phyloP scores from a whole-genome alignment of 2,329 filamentous ascomycete species.

The Aspergillus sp. region DNA sequence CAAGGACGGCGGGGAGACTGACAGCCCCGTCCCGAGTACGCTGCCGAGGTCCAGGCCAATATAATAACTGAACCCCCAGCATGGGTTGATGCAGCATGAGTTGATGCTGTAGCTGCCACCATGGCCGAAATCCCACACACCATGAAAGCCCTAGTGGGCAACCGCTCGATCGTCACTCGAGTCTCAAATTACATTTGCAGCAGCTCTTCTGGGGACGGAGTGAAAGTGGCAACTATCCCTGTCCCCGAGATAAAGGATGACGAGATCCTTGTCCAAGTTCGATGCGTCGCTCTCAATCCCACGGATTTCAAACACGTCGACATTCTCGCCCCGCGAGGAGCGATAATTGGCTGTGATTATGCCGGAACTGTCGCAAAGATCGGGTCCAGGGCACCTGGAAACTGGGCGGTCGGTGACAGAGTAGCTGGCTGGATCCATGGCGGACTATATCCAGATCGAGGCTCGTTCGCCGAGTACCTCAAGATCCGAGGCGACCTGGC shows the following conservation, averaged over 20 bases:
- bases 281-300: conserved; percentile 14
- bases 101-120: background rate
- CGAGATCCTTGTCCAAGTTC: conserved; percentile 11
- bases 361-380: conserved; percentile 9
- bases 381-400: conserved; percentile 10
- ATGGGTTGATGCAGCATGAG: background rate
- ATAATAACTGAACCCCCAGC: background rate
- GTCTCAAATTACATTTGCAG: conserved; percentile 4
- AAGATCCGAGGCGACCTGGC: conserved; percentile 25
- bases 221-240: conserved; percentile 7
- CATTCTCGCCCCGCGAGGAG: conserved; percentile 7
- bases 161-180: conserved; percentile 4
- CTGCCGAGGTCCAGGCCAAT: background rate
- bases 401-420: conserved; percentile 12
- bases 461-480: conserved; percentile 23
- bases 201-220: conserved; percentile 5
- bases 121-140: conserved; percentile 1
- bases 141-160: conserved; percentile 7
- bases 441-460: conserved; percentile 5
- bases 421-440: conserved; percentile 10
- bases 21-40: background rate
- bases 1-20: background rate
- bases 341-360: conserved; percentile 15
- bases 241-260: conserved; percentile 7
- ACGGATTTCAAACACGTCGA: conserved; percentile 16